Evolutionary conservation across 1,284 basidiomycete genomes (phyloP), one percentile per base, ranked within the genome.

Genomic region (Hemileccinum hortonii): DNA sequence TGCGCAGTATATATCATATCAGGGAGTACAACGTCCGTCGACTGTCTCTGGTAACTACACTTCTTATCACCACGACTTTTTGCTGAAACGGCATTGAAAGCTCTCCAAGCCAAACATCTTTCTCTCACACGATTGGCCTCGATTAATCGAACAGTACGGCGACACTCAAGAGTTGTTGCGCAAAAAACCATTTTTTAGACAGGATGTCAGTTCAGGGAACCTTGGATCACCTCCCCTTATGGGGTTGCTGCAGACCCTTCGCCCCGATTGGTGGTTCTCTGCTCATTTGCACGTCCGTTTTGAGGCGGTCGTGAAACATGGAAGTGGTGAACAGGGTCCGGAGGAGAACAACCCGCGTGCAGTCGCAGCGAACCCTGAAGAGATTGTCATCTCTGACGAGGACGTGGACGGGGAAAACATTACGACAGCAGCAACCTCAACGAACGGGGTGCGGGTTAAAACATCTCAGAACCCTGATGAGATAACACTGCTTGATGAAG

Each of bases 101-200:
- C 76, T 89, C 21, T 76, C 84, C 6, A 74, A 69, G 41, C 80
- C 84, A 1, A 76, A 86, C 38, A 80, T 98, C 30, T 90, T 98
- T 71, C 75, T 99, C 19, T 97, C 94, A 2, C 97, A 99, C 68
- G 96, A 99, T 72, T 99, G 96, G 97, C 97, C 97, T 0, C 82
- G 85, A 44, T 81, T 80, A 1, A 95, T 99, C 57, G 92, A 90
- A 53, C 83, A 85, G 19, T 79, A 92, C 60, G 95, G 96, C 9
- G 81, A 98, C 65, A 72, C 84, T 2, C 62, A 67, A 4, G 74
- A 62, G 16, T 78, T 99, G 2, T 72, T 98, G 19, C 76, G 82
- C 10, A 80, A 81, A 44, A 99, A 98, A 69, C 83, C 87, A 0
- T 94, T 90, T 73, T 91, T 98, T 68, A 75, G 78, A 24, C 74